Percentiles rank a stretch among this genome's conserved stretches.
phyloP scores from a whole-genome alignment of 2,329 filamentous ascomycete species.

The Didymella glomerata region DNA sequence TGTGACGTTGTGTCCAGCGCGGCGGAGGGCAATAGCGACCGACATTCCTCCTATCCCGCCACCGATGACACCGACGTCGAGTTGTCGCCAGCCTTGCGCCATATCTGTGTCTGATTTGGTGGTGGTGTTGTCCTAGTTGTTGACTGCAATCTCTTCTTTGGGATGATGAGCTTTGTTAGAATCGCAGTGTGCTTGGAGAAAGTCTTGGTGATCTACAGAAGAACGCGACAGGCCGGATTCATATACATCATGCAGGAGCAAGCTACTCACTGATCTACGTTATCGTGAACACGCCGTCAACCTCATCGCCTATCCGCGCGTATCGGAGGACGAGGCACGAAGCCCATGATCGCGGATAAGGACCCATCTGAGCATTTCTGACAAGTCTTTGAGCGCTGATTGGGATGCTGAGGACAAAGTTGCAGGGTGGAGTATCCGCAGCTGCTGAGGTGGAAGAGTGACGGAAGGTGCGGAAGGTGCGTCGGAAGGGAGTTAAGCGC shows the following conservation, averaged over 20 bases:
- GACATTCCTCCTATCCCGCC: conserved; percentile 64
- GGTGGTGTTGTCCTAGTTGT: neutral
- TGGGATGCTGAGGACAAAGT: neutral
- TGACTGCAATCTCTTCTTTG: neutral
- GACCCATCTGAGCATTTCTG: neutral
- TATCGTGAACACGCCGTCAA: conserved; percentile 15
- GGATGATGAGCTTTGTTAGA: neutral
- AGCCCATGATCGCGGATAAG: conserved; percentile 11
- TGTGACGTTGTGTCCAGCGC: conserved; percentile 64
- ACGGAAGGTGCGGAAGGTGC: conserved; percentile 18
- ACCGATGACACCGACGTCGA: conserved; percentile 56
- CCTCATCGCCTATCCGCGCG: conserved; percentile 14
- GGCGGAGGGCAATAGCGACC: conserved; percentile 61
- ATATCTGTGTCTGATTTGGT: conserved; percentile 9
- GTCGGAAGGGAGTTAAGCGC: conserved; percentile 11
- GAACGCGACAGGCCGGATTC: conserved; percentile 1
- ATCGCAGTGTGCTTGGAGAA: neutral
- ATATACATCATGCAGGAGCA: conserved; percentile 6
- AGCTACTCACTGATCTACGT: conserved; percentile 9
- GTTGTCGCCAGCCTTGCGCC: conserved; percentile 31
- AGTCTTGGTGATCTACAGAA: neutral
- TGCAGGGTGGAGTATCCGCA: conserved; percentile 10
- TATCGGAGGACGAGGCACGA: conserved; percentile 10
- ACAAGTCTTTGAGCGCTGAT: neutral
- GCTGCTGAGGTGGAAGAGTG: neutral